These are phyloP conservation scores for Candida coleopterorum DNA, from an alignment of 805 yeast species.

Conservation along the genomic window DNA sequence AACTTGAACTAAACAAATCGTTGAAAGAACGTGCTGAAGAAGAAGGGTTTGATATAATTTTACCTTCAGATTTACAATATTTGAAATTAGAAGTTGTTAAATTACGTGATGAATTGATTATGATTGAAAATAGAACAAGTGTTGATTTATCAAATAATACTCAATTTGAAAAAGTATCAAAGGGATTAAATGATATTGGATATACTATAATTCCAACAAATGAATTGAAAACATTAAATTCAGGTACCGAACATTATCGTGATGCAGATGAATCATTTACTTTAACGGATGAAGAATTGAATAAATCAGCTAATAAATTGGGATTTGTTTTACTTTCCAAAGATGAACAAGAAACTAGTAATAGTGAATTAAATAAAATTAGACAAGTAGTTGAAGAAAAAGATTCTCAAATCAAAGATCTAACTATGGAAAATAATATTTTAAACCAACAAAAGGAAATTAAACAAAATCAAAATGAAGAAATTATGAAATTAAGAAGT, in stretches of 20 bases:
- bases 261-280: constrained; percentile 30
- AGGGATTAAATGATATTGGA: constrained; percentile 34
- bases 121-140: constrained; percentile 11
- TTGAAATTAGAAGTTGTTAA: constrained; percentile 10
- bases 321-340: constrained; percentile 21
- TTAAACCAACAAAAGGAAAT: constrained; percentile 2
- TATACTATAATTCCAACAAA: constrained; percentile 16
- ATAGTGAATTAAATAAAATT: constrained; percentile 13
- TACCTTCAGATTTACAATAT: constrained; percentile 10
- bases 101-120: constrained; percentile 10
- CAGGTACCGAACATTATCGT: constrained; percentile 7
- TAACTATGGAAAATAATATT: constrained; percentile 11
- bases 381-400: constrained; percentile 26
- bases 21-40: constrained; percentile 6
- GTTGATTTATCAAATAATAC: constrained; percentile 6
- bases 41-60: constrained; percentile 11
- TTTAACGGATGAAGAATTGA: constrained; percentile 22
- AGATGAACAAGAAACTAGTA: constrained; percentile 16
- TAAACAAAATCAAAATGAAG: constrained; percentile 4
- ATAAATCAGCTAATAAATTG: constrained; percentile 19
- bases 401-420: constrained; percentile 24
- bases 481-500: background rate
- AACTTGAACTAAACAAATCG: background rate
- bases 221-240: constrained; percentile 11
- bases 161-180: constrained; percentile 3